Conservation (phyloP, 163 green algal genomes). For the Smithsoniella earleae region DNA sequence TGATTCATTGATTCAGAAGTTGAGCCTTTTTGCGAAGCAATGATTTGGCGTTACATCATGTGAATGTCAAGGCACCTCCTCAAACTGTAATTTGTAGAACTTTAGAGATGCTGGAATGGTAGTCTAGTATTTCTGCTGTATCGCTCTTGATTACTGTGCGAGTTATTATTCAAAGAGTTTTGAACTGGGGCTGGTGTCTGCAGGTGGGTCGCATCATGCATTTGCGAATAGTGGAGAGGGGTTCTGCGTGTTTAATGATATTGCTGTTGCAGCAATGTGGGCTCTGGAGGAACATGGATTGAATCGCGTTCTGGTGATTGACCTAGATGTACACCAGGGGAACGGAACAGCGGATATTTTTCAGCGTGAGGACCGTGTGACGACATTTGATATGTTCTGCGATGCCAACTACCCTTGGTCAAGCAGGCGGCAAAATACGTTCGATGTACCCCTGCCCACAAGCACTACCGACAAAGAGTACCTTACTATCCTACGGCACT, state of each 20-base stretch:
- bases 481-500: constrained; percentile 42
- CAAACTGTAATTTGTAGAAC: neutral
- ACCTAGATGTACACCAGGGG: constrained; percentile 51
- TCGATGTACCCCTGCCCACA: constrained; percentile 52
- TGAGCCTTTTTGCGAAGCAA: neutral
- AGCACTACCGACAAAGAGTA: constrained; percentile 45
- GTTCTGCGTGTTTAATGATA: constrained; percentile 54
- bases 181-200: constrained; percentile 26
- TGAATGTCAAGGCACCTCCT: neutral
- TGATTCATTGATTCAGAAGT: neutral
- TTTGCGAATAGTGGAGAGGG: constrained; percentile 42
- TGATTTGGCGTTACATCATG: neutral
- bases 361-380: constrained; percentile 46
- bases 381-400: constrained; percentile 58
- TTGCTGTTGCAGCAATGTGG: constrained; percentile 36
- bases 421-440: constrained; percentile 42
- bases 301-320: constrained; percentile 39
- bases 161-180: neutral
- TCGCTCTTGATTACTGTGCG: neutral
- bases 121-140: neutral
- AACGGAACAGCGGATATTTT: constrained; percentile 54
- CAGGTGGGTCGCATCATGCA: constrained; percentile 50
- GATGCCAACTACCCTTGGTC: constrained; percentile 58
- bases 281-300: constrained; percentile 37
- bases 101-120: neutral